Evolutionary conservation across 2,329 filamentous ascomycete species (phyloP).

Genomic region (Aspergillus pseudonomiae): DNA sequence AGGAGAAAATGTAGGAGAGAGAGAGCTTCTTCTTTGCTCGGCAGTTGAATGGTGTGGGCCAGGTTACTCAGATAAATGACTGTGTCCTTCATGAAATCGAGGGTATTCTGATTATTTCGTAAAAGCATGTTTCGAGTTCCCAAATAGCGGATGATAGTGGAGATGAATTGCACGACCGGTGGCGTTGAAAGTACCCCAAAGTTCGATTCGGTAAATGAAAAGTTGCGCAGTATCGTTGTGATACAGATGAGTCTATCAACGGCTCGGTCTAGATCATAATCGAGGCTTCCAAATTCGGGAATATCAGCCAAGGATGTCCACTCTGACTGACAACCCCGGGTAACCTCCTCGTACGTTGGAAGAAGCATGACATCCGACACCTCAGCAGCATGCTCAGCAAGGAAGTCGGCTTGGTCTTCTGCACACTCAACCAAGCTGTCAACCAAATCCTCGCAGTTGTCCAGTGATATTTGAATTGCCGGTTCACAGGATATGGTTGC

Average conservation of each 20-base stretch:
- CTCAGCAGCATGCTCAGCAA: slow-evolving; percentile 83
- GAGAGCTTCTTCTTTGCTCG: slow-evolving; percentile 82
- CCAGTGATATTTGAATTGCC: slow-evolving; percentile 67
- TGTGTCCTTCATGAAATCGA: slow-evolving; percentile 97
- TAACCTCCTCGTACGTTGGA: slow-evolving; percentile 82
- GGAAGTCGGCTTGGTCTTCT: slow-evolving; percentile 79
- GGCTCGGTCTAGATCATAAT: slow-evolving; percentile 81
- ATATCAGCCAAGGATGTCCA: slow-evolving; percentile 72
- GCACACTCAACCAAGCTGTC: slow-evolving; percentile 89
- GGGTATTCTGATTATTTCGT: slow-evolving; percentile 77
- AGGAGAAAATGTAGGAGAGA: slow-evolving; percentile 87
- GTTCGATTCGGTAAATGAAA: slow-evolving; percentile 84
- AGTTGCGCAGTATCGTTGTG: slow-evolving; percentile 87
- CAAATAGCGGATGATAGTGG: slow-evolving; percentile 79
- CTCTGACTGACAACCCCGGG: slow-evolving; percentile 76
- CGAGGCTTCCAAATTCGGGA: slow-evolving; percentile 71
- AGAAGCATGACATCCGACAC: slow-evolving; percentile 85
- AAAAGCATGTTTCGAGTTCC: slow-evolving; percentile 88
- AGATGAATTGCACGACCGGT: slow-evolving; percentile 78
- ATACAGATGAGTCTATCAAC: slow-evolving; percentile 88
- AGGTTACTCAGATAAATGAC: slow-evolving; percentile 89
- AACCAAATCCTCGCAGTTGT: slow-evolving; percentile 81
- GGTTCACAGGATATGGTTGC: slow-evolving; percentile 69
- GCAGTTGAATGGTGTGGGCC: slow-evolving; percentile 76
- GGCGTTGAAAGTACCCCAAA: slow-evolving; percentile 74